phyloP scores from a whole-genome alignment of 495 filamentous ascomycete species.

The Jackrogersella multiformis region DNA sequence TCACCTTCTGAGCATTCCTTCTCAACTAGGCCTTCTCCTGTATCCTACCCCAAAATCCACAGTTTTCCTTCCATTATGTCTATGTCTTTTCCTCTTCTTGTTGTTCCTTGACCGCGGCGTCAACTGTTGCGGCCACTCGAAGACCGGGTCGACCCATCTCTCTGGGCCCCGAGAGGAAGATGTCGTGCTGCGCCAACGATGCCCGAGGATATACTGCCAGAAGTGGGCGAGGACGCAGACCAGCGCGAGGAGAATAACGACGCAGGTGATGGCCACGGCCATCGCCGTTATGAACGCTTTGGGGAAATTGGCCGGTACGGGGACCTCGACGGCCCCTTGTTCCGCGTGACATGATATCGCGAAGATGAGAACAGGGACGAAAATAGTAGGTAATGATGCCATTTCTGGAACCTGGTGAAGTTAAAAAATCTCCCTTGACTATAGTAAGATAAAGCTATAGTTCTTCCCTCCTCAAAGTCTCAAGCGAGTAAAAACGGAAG shows the following conservation, averaged over 20 bases:
- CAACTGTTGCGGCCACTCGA: conserved; percentile 33
- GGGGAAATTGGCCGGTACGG: conserved; percentile 27
- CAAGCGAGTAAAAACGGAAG: not conserved
- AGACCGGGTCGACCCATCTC: conserved; percentile 30
- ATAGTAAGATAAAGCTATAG: not conserved
- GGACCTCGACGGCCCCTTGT: not conserved
- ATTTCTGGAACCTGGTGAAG: not conserved
- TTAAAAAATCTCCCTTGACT: not conserved
- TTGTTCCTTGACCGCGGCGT: conserved; percentile 16
- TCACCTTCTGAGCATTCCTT: conserved; percentile 18
- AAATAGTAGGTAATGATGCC: not conserved
- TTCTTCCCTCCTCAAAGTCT: not conserved
- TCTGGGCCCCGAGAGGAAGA: conserved; percentile 1
- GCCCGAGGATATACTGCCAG: conserved; percentile 37
- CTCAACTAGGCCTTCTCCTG: not conserved
- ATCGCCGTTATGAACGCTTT: conserved; percentile 36
- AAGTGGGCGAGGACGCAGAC: conserved; percentile 41
- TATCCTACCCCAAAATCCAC: not conserved
- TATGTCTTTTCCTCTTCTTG: conserved; percentile 4
- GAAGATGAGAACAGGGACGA: conserved; percentile 1
- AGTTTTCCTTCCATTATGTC: not conserved
- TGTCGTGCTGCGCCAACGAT: not conserved
- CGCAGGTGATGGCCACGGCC: conserved; percentile 14
- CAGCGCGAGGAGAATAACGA: conserved; percentile 20
- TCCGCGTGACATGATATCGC: not conserved